Evolutionary conservation across 192 early-diverging fungal species (phyloP).

Genomic region (Backusella tarrabulga): DNA sequence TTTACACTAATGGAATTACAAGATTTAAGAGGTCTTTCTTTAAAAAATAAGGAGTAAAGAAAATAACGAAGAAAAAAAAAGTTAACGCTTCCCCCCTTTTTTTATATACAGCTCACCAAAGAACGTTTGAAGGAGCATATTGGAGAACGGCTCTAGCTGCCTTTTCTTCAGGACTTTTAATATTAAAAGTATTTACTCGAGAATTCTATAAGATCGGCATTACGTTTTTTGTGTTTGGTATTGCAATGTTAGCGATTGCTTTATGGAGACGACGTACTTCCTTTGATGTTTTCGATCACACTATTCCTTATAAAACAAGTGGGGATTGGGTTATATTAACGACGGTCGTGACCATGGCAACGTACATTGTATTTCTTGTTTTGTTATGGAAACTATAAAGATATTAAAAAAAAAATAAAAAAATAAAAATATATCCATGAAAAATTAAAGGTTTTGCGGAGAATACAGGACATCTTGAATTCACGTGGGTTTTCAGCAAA

Average conservation of each 20-base stretch:
- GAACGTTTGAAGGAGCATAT: slow-evolving; percentile 64
- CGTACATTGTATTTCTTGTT: slow-evolving; percentile 43
- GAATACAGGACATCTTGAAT: background rate
- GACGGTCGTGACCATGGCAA: slow-evolving; percentile 38
- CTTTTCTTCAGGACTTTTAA: slow-evolving; percentile 52
- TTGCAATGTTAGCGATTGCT: slow-evolving; percentile 47
- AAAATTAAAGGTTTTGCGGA: background rate
- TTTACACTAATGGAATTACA: slow-evolving; percentile 49
- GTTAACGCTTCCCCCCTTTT: background rate
- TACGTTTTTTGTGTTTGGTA: slow-evolving; percentile 53
- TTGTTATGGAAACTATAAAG: slow-evolving; percentile 33
- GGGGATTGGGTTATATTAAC: slow-evolving; percentile 54
- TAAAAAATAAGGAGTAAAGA: background rate
- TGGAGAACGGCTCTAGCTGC: slow-evolving; percentile 54
- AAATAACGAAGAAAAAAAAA: background rate
- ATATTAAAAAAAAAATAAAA: background rate
- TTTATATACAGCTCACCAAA: slow-evolving; percentile 42
- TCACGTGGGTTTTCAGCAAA: background rate
- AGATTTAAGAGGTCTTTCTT: slow-evolving; percentile 44
- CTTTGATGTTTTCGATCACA: slow-evolving; percentile 54
- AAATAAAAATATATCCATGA: background rate
- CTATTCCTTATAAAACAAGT: slow-evolving; percentile 50
- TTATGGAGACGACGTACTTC: slow-evolving; percentile 41
- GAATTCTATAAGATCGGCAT: slow-evolving; percentile 57
- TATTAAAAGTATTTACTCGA: slow-evolving; percentile 53